phyloP scores from a whole-genome alignment of 352 stramenopile genomes.

The Detonula confervacea region DNA sequence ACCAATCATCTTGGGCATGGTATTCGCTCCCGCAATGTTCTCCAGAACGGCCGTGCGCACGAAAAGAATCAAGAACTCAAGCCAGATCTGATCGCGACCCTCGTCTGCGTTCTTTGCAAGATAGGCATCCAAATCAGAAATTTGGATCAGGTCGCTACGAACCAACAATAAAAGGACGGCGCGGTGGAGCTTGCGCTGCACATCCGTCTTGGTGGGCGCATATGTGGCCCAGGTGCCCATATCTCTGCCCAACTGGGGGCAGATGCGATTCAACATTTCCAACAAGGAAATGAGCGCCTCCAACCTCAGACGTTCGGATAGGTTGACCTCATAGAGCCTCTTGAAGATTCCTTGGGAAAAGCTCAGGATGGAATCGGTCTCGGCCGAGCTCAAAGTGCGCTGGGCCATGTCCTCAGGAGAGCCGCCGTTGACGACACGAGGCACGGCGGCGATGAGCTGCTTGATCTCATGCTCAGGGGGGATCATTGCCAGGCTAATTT shows the following conservation, averaged over 20 bases:
- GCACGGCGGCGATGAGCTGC: constrained; percentile 77
- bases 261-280: constrained; percentile 91
- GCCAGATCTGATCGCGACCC: constrained; percentile 91
- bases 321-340: constrained; percentile 92
- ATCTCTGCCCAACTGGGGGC: constrained; percentile 93
- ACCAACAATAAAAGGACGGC: constrained; percentile 95
- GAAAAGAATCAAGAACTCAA: constrained; percentile 96
- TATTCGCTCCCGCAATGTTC: constrained; percentile 89
- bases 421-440: constrained; percentile 79
- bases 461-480: constrained; percentile 86
- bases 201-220: constrained; percentile 90
- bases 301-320: constrained; percentile 91
- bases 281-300: constrained; percentile 95
- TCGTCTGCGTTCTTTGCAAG: constrained; percentile 93
- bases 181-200: constrained; percentile 95
- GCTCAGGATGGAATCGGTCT: constrained; percentile 91
- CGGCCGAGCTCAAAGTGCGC: constrained; percentile 61
- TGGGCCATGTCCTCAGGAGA: too few species aligned
- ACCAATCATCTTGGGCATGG: constrained; percentile 93
- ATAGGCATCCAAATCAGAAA: constrained; percentile 94
- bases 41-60: constrained; percentile 91
- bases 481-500: constrained; percentile 86
- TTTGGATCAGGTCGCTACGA: constrained; percentile 91
- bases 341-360: constrained; percentile 97
- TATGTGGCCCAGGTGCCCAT: constrained; percentile 94